phyloP scores from a whole-genome alignment of 1,284 basidiomycete genomes.

The Austroboletus rostrupii region DNA sequence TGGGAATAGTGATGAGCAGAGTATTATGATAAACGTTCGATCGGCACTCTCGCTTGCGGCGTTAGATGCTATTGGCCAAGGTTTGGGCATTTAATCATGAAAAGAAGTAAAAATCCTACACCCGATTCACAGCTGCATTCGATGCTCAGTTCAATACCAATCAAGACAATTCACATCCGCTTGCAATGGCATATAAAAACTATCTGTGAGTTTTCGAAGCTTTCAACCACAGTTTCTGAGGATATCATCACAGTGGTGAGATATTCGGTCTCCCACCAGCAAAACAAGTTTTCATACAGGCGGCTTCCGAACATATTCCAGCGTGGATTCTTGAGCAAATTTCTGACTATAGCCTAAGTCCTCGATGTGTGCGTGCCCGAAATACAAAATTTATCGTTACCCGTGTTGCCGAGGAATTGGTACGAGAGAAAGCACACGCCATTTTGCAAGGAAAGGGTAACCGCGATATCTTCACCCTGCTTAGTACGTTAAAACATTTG shows the following conservation, averaged over 20 bases:
- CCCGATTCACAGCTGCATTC: constrained; percentile 35
- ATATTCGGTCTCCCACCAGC: constrained; percentile 18
- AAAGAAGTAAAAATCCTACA: not conserved
- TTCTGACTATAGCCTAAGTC: constrained; percentile 32
- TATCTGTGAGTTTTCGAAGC: constrained; percentile 29
- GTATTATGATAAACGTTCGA: constrained; percentile 37
- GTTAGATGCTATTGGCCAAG: constrained; percentile 45
- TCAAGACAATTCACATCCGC: constrained; percentile 35
- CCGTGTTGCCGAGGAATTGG: constrained; percentile 35
- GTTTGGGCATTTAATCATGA: constrained; percentile 21
- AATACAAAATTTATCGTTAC: constrained; percentile 23
- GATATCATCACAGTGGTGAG: constrained; percentile 9
- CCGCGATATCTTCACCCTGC: constrained; percentile 40
- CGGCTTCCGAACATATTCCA: constrained; percentile 16
- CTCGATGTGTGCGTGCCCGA: constrained; percentile 34
- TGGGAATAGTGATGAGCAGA: constrained; percentile 19
- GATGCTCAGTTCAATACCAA: constrained; percentile 37
- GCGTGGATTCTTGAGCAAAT: constrained; percentile 33
- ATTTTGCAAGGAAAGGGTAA: constrained; percentile 29
- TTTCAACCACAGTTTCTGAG: not conserved
- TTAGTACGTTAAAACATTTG: constrained; percentile 29
- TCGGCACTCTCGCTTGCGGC: constrained; percentile 37
- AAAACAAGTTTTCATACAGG: constrained; percentile 16
- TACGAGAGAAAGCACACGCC: constrained; percentile 39
- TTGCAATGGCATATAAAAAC: constrained; percentile 33